Base-by-base conservation (phyloP, 2,329 filamentous ascomycete genomes). In the Ascochyta rabiei region DNA sequence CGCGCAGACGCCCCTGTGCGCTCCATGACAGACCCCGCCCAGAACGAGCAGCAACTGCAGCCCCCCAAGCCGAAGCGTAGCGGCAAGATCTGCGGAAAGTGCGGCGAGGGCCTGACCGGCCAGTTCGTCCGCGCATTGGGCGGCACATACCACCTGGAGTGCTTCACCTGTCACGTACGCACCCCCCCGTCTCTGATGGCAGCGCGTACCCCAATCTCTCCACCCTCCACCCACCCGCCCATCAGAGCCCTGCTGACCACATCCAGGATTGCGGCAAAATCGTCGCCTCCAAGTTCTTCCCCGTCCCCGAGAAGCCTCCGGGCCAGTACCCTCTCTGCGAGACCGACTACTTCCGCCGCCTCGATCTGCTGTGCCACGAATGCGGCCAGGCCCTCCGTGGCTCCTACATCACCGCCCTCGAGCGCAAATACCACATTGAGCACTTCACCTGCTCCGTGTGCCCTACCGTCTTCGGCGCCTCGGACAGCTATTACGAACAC, bases 401-500 rank as follows among this genome's bases (percentile, higher is more conserved):
- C 41, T 98, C 95, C 4, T 99, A 99, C 77, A 99, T 99, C 71
- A 99, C 95, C 15, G 95, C 95, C 3, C 84, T 99, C 48, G 95
- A 99, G 66, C 90, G 91, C 68, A 99, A 99, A 79, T 99, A 99
- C 49, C 72, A 95, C 76, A 96, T 99, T 63, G 93, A 98, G 75
- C 95, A 99, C 78, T 99, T 99, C 71, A 99, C 95, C 33, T 99
- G 95, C 77, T 98, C 93, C 10, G 87, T 97, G 28, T 99, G 95
- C 73, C 90, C 93, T 4, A 98, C 95, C 1, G 89, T 98, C n/a
- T 99, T 99, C 72, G 95, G 95, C 46, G 95, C 95, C 6, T 91
- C 96, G 70, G 95, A 99, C 80, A 97, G 93, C 74, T 99, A 99
- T 76, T 99, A 99, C 77, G 95, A 99, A 76, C 95, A 99, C 71